These are phyloP conservation scores for Dioscorea cayenensis DNA, from an alignment of 116 monocot genomes.

Conservation along the genomic window DNA sequence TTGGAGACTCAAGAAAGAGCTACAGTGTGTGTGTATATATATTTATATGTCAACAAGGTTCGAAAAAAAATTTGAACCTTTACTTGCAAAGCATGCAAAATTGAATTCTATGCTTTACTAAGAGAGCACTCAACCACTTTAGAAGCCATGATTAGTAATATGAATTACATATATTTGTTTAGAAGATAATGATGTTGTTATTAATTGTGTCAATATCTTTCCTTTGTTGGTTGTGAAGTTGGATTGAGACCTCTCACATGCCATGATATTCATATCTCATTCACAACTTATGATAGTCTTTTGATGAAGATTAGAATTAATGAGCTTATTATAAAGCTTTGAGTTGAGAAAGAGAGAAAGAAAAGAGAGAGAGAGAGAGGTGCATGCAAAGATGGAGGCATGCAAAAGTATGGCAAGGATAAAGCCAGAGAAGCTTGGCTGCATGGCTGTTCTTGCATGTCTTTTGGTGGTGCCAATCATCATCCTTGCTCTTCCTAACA, in stretches of 20 bases:
- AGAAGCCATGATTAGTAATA: background rate
- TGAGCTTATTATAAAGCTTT: background rate
- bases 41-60: too few species aligned
- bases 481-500: background rate
- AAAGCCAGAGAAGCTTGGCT: conserved; percentile 4
- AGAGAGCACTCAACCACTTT: background rate
- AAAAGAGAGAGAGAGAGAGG: background rate
- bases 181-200: background rate
- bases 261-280: background rate
- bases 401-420: background rate
- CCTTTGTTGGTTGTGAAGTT: background rate
- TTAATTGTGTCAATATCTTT: background rate
- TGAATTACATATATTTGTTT: background rate
- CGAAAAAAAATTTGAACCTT: background rate
- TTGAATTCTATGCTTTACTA: background rate
- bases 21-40: too few species aligned
- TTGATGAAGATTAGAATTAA: background rate
- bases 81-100: background rate
- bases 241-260: background rate
- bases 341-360: background rate
- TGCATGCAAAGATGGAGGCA: background rate
- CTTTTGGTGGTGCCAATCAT: background rate
- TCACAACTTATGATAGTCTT: background rate
- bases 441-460: conserved; percentile 1
- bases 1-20: too few species aligned